Conservation (phyloP, 768 basidiomycete genomes). For the Termitomyces heimii region DNA sequence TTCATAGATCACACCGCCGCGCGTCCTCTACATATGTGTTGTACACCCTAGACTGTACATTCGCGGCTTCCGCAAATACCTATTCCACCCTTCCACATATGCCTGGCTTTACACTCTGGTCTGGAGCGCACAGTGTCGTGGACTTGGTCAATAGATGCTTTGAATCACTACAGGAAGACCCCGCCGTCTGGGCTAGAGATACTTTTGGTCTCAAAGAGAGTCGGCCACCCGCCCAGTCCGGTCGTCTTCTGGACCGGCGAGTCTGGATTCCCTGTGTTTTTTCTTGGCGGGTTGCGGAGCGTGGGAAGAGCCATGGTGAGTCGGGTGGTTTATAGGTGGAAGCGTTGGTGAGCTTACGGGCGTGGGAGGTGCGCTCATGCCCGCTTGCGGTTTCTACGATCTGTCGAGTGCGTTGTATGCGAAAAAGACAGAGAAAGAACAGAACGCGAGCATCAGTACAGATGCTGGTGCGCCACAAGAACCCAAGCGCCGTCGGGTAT, state of each 20-base stretch:
- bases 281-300: no score
- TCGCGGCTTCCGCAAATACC: conserved; percentile 49
- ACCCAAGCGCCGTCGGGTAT: background rate
- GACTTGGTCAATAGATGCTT: conserved; percentile 71
- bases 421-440: background rate
- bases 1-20: background rate
- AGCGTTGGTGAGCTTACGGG: no score
- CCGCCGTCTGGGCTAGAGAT: conserved; percentile 77
- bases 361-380: no score
- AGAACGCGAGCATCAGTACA: background rate
- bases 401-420: no score
- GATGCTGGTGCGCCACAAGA: background rate
- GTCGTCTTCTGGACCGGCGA: no score
- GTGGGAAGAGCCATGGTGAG: no score
- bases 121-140: conserved; percentile 56
- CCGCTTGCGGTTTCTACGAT: no score
- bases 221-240: no score
- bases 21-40: conserved; percentile 26
- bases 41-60: conserved; percentile 49
- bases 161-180: conserved; percentile 28
- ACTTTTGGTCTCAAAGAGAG: conserved; percentile 55
- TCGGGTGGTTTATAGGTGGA: no score
- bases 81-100: conserved; percentile 55
- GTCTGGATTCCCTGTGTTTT: no score
- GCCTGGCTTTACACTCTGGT: conserved; percentile 81